phyloP scores from a whole-genome alignment of 176 grass and related monocot species.

The Lolium multiflorum region DNA sequence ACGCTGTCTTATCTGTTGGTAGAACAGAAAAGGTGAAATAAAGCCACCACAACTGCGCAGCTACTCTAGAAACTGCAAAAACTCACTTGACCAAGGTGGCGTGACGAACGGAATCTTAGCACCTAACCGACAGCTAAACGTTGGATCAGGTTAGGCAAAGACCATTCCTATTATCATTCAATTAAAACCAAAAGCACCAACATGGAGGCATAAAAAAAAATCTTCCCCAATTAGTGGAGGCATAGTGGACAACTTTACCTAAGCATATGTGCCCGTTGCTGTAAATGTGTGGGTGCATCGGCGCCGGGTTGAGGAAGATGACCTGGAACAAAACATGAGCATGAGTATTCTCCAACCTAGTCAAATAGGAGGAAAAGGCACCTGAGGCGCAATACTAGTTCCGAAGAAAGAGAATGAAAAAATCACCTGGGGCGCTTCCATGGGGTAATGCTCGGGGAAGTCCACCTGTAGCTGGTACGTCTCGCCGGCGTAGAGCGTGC shows the following conservation, averaged over 20 bases:
- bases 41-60: constrained; percentile 24
- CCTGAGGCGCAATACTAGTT: constrained; percentile 64
- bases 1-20: not conserved
- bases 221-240: constrained; percentile 2
- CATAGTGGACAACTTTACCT: constrained; percentile 57
- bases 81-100: constrained; percentile 36
- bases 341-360: constrained; percentile 6
- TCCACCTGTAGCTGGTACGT: constrained; percentile 89
- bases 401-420: not conserved
- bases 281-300: constrained; percentile 95
- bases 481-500: constrained; percentile 82
- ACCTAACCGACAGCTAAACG: constrained; percentile 53
- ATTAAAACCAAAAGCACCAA: constrained; percentile 31
- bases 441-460: constrained; percentile 98
- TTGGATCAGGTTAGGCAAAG: constrained; percentile 48
- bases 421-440: constrained; percentile 93
- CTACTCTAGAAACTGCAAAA: constrained; percentile 33
- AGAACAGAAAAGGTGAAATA: constrained; percentile 14
- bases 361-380: constrained; percentile 31
- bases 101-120: constrained; percentile 47
- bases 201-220: constrained; percentile 19
- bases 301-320: constrained; percentile 88
- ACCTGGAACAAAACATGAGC: constrained; percentile 52
- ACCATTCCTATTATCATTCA: constrained; percentile 23
- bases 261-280: constrained; percentile 98